Evolutionary conservation across 495 filamentous ascomycete species (phyloP).

Genomic region (Trichoderma asperelloides): DNA sequence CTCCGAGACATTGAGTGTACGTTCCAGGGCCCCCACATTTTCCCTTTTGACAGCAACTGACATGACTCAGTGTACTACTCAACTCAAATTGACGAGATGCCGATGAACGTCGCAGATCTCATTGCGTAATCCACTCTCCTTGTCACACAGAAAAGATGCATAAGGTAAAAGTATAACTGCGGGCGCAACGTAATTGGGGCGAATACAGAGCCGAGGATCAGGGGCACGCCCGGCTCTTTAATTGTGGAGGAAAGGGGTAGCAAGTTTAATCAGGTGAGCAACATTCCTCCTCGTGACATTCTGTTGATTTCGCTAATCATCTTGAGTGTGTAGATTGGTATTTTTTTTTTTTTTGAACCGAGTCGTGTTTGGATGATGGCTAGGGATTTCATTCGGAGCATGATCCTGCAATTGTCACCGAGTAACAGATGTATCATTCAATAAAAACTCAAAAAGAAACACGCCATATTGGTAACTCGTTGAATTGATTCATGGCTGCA

Average conservation of each 20-base stretch:
- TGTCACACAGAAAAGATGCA: neutral
- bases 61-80: constrained; percentile 49
- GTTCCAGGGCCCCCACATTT: constrained; percentile 13
- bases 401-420: neutral
- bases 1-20: constrained; percentile 87
- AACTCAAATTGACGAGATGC: constrained; percentile 81
- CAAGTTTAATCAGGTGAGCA: constrained; percentile 1
- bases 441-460: neutral
- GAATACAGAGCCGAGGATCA: neutral
- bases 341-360: neutral
- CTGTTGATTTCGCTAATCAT: neutral
- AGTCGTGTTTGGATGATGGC: neutral
- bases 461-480: neutral
- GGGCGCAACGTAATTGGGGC: neutral
- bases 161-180: neutral
- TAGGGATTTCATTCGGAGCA: neutral
- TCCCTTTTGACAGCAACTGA: neutral
- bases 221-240: neutral
- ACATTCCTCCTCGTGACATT: neutral
- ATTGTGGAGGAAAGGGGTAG: constrained; percentile 12
- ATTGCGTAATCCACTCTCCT: constrained; percentile 30
- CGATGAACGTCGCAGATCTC: constrained; percentile 73
- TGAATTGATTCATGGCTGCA: neutral
- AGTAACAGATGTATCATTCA: neutral
- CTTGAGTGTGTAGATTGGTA: neutral